phyloP scores from a whole-genome alignment of 129 eudicot species.

The sunflower (Helianthus annuus) region HanXRQr2.0-SUNRISE NC_035441.2:179763247-179763746 shows the following conservation, averaged over 20 bases:
- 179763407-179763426: conserved; percentile 82
- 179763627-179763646: conserved; percentile 73
- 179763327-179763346: conserved; percentile 75
- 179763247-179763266: conserved; percentile 75
- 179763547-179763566: conserved; percentile 83
- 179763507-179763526: conserved; percentile 64
- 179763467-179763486: conserved; percentile 87
- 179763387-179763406: conserved; percentile 89
- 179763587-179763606: conserved; percentile 67
- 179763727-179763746: conserved; percentile 73
- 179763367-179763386: conserved; percentile 79
- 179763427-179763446: conserved; percentile 72
- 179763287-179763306: conserved; percentile 63
- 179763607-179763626: conserved; percentile 71
- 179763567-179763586: conserved; percentile 90
- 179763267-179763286: conserved; percentile 86
- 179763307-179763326: conserved; percentile 80
- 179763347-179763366: conserved; percentile 92
- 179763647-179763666: conserved; percentile 85
- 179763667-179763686: conserved; percentile 76
- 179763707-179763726: conserved; percentile 86
- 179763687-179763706: conserved; percentile 89
- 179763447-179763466: conserved; percentile 81
- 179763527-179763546: conserved; percentile 81
- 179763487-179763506: conserved; percentile 89